Conservation (phyloP, 108 stramenopile genomes). For the Discostella stelligeroides region DNA sequence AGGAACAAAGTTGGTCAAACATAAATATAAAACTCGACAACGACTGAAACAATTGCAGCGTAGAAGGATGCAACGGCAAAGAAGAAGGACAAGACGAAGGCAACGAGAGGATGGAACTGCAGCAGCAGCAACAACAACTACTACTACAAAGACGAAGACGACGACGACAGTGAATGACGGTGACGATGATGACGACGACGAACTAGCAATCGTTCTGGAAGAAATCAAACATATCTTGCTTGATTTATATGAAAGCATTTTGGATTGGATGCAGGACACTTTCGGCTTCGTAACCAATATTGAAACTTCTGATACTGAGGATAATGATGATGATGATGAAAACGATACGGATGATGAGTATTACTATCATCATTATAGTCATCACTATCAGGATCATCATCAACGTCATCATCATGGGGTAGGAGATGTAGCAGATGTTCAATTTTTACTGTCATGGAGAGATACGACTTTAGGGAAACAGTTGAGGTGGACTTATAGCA, state of each 20-base stretch:
- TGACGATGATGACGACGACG: not conserved
- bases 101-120: too few species aligned
- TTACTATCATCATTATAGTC: not conserved
- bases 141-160: not conserved
- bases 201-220: not conserved
- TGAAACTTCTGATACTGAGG: not conserved
- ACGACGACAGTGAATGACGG: not conserved
- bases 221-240: not conserved
- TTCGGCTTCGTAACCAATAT: constrained; percentile 11
- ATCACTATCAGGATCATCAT: constrained; percentile 1
- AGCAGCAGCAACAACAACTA: too few species aligned
- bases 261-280: constrained; percentile 18
- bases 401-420: not conserved
- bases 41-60: not conserved
- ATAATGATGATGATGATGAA: not conserved
- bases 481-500: constrained; percentile 30
- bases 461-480: constrained; percentile 36
- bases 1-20: too few species aligned
- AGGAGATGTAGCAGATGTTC: constrained; percentile 11
- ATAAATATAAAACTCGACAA: too few species aligned
- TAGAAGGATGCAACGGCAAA: not conserved
- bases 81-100: too few species aligned
- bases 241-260: constrained; percentile 10
- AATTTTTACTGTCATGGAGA: constrained; percentile 45
- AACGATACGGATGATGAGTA: not conserved